Evolutionary conservation across 2,329 filamentous ascomycete species (phyloP), one percentile per base, ranked within the genome.

Genomic region (Aspergillus oerlinghausenensis): DNA sequence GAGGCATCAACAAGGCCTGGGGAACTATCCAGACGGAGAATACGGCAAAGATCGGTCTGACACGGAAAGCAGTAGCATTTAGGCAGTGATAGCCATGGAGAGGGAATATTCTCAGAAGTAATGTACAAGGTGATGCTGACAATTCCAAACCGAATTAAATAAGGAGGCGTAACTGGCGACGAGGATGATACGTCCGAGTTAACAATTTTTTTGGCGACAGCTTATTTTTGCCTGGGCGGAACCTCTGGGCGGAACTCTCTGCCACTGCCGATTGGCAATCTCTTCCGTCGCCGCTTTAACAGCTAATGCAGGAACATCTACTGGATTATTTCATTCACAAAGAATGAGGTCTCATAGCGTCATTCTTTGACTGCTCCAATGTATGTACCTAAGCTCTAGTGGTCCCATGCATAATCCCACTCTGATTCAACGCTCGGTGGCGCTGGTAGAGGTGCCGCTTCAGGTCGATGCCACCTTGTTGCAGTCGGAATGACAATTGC

Each of bases 1-100:
- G 59, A 48, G 60, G 53, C 67, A 68, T 69, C 49, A 55, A 56
- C 52, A 49, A 45, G 50, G 11, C 28, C 42, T 53, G 29, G 47
- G 50, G 26, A 38, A 42, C 4, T 19, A 43, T 45, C n/a, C 17
- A 32, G 32, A 19, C 6, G 10, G 49, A 17, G 32, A 40, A 21
- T 52, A 43, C 10, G 40, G 32, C 11, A 35, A 29, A 45, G 26
- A 38, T 55, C 32, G 32, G 32, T 38, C 32, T 38, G 14, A 38
- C 14, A 38, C 32, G 32, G 32, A 38, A 17, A 38, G 32, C 32
- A 38, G 32, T 38, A 7, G 32, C 32, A 38, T 35, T 38, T 17
- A 38, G 14, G 14, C 2, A 7, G 14, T 38, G 32, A n/a, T 17
- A 7, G 32, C 14, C 32, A 38, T 38, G 32, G 17, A 38, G 32